These are phyloP conservation scores for Boeremia exigua DNA, from an alignment of 2,329 filamentous ascomycete genomes.

Conservation along the genomic window DNA sequence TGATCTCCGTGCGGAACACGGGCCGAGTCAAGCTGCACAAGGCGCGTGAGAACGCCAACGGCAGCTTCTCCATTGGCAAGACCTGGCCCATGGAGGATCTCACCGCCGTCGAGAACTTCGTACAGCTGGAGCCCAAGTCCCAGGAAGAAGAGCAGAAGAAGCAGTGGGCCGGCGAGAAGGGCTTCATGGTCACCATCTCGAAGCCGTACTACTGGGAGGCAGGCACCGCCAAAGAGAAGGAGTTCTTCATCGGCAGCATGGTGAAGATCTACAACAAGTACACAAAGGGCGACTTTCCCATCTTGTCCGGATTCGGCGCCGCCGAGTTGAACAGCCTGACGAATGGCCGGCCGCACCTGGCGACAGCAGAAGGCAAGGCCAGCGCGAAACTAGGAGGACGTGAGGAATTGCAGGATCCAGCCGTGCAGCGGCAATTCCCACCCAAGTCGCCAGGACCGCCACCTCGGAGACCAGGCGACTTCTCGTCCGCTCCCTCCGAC, in stretches of 20 bases:
- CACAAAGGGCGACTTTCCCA: slow-evolving; percentile 71
- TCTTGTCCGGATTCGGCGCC: slow-evolving; percentile 81
- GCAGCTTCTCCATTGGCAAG: slow-evolving; percentile 95
- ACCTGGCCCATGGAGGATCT: slow-evolving; percentile 97
- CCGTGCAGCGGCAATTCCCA: slow-evolving; percentile 24
- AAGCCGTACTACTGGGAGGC: slow-evolving; percentile 99
- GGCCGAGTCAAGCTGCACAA: slow-evolving; percentile 96
- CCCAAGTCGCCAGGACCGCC: slow-evolving; percentile 32
- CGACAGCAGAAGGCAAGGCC: slow-evolving; percentile 37
- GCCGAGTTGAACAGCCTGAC: slow-evolving; percentile 78
- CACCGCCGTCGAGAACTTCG: slow-evolving; percentile 80
- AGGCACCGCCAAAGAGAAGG: slow-evolving; percentile 92
- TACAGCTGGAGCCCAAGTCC: slow-evolving; percentile 63
- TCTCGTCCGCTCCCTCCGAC: slow-evolving; percentile 17
- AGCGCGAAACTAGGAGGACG: slow-evolving; percentile 17
- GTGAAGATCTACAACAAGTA: slow-evolving; percentile 98
- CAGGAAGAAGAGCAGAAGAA: slow-evolving; percentile 67
- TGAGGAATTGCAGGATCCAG: slow-evolving; percentile 17
- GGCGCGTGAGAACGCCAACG: slow-evolving; percentile 92
- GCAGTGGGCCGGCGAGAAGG: slow-evolving; percentile 80
- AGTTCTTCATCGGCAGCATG: slow-evolving; percentile 95
- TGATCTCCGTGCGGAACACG: slow-evolving; percentile 90
- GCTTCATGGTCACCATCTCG: slow-evolving; percentile 85
- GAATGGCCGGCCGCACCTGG: slow-evolving; percentile 53
- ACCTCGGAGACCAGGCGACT: slow-evolving; percentile 29